Evolutionary conservation across 352 stramenopile genomes (phyloP), one percentile per base, ranked within the genome.

Genomic region (Phytophthora boehmeriae): DNA sequence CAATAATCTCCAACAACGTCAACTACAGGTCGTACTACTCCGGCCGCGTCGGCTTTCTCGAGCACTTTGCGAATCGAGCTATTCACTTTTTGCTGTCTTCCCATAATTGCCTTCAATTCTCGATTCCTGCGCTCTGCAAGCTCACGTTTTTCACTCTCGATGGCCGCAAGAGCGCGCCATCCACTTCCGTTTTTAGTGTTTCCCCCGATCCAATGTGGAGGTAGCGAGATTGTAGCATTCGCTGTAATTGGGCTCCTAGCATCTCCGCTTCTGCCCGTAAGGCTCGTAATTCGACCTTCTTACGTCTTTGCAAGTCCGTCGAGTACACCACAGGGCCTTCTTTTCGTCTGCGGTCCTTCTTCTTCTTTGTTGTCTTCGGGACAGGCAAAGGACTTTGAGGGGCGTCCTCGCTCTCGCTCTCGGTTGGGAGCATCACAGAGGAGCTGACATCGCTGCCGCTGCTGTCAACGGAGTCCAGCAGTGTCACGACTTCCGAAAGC

Each of bases 21-120:
- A 49, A 16, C 8, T 46, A 14, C 9, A 32, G 2, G 43, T 34
- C 17, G 8, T 30, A 14, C 1, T 46, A 70, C 55, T 54, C 59
- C 19, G 6, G 63, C 38, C 4, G 61, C 42, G 14, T 59, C 50
- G 10, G 28, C 59, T 32, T 55, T 57, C 25, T 36, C 28, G 10
- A 76, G 38, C n/a, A 71, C n/a, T 14, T 53, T 57, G 19, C 38
- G 11, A 6, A 73, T 50, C 1, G 49, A 47, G 17, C 48, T 43
- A 41, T 62, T 17, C 11, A 71, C 36, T 19, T 53, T 56, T 8
- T 60, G 28, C 30, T 76, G 63, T 8, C 59, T 62, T 30, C 49
- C 25, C 42, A 76, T 47, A 8, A 71, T 45, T 10, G 27, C 5
- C 45, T 76, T 76, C 4, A 76, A 47, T 36, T 61, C 42, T 34